phyloP scores from a whole-genome alignment of 805 yeast species.

The Wickerhamomyces bisporus region DNA sequence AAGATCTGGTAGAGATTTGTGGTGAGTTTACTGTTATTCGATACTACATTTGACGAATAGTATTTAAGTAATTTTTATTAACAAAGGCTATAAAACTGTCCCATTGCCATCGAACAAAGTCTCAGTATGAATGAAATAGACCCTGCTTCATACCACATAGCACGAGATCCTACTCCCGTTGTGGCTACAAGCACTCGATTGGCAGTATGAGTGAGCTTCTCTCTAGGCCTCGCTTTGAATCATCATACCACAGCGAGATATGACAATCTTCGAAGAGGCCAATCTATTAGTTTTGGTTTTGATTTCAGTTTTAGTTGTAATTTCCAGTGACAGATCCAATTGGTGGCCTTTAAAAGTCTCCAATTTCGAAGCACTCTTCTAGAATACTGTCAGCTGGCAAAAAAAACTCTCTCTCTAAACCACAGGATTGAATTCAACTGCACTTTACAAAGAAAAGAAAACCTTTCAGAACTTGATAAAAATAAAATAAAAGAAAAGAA shows the following conservation, averaged over 20 bases:
- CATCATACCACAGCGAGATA: constrained; percentile 34
- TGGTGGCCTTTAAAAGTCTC: background rate
- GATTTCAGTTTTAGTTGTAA: too few relatives aligned
- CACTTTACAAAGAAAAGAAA: too few relatives aligned
- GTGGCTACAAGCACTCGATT: constrained; percentile 11
- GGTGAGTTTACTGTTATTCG: too few relatives aligned
- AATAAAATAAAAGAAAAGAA: too few relatives aligned
- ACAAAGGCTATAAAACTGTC: constrained; percentile 3
- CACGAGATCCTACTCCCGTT: constrained; percentile 17
- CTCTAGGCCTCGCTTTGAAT: constrained; percentile 44
- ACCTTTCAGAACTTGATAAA: too few relatives aligned
- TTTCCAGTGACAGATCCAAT: background rate
- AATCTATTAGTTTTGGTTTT: constrained; percentile 2
- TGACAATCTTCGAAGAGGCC: constrained; percentile 45
- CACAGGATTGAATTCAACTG: too few relatives aligned
- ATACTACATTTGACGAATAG: too few relatives aligned
- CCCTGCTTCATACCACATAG: constrained; percentile 11
- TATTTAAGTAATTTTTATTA: too few relatives aligned
- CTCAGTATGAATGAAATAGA: constrained; percentile 1
- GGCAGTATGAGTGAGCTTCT: constrained; percentile 9
- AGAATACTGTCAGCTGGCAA: background rate
- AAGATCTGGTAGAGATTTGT: too few relatives aligned
- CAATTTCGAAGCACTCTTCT: background rate
- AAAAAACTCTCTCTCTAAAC: too few relatives aligned
- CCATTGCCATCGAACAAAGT: constrained; percentile 3